Base-by-base conservation (phyloP, 192 early-diverging fungal genomes). In the Diversispora epigaea region DNA sequence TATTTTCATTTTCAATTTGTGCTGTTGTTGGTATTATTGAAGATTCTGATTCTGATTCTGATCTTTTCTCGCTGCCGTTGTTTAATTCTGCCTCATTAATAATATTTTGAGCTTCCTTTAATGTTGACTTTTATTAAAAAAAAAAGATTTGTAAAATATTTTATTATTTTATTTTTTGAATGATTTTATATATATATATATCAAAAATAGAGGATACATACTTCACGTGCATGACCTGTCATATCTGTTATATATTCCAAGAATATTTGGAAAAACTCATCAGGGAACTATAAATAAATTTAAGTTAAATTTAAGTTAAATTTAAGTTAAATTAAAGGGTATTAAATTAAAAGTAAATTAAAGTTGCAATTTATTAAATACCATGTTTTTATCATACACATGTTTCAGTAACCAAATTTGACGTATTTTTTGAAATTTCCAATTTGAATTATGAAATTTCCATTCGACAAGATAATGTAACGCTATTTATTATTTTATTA, bases 341-440 rank as follows among this genome's bases (percentile, higher is more conserved):
- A 32, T 32, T 32, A 32, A 32, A 32, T 32, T 2, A 0, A 32
- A 32, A 32, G 25, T 32, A 32, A 32, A 32, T 32, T 32, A 32
- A 32, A 32, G 22, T 3, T 15, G 39, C n/a, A n/a, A n/a, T n/a
- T n/a, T n/a, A 43, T 63, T 15, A 41, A 21, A 14, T 19, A 64
- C 62, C 32, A 64, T 25, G 14, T 69, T 74, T 50, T 78, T 71
- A 49, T 73, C 65, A 46, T 82, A 82, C 65, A 78, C 77, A 47
- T 79, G 54, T 57, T 75, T 78, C 25, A 82, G 52, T 44, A 82
- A 44, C 80, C 80, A 82, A 12, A 82, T 78, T 60, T 82, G 80
- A 12, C 77, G 77, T 19, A 77, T 32, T 73, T 82, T 82, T 66
- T 82, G 80, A 58, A 82, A 82, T 68, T 82, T 82, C 80, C 80